Conservation (phyloP, 441 rosid species). For the Kokia cookei region DNA sequence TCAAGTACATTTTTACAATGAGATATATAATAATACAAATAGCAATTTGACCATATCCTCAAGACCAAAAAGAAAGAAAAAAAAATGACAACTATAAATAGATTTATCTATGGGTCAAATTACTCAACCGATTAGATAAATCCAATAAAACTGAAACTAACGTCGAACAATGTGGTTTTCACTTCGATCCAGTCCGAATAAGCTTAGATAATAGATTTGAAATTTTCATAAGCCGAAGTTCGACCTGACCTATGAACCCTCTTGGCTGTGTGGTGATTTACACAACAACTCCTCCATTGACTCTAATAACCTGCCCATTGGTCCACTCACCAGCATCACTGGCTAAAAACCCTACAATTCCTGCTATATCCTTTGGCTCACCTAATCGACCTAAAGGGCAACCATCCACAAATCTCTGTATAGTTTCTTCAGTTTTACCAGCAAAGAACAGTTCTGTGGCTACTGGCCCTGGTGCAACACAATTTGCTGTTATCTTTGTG, state of each 20-base stretch:
- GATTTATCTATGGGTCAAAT: too few species aligned
- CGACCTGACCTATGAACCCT: too few species aligned
- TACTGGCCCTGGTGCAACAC: constrained; percentile 55
- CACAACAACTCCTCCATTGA: constrained; percentile 32
- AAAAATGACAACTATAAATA: too few species aligned
- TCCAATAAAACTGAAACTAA: too few species aligned
- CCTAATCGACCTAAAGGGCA: constrained; percentile 45
- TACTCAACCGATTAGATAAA: too few species aligned
- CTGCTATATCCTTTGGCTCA: constrained; percentile 37
- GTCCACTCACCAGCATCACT: constrained; percentile 56
- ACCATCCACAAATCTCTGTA: constrained; percentile 37
- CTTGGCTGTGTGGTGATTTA: not conserved
- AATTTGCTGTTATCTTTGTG: constrained; percentile 44
- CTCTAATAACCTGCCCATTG: constrained; percentile 53
- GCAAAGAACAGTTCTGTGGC: constrained; percentile 56
- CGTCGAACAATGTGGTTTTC: too few species aligned
- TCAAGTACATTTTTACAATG: not conserved
- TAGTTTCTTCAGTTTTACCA: constrained; percentile 43
- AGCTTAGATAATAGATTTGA: too few species aligned
- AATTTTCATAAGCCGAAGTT: too few species aligned
- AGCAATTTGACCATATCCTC: not conserved
- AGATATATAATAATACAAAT: not conserved
- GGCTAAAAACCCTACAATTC: constrained; percentile 46
- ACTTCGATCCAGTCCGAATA: too few species aligned
- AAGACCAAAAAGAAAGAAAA: not conserved